Percentiles rank a stretch among this genome's conserved stretches.
Conservation (phyloP, 108 stramenopile genomes). For the Cylindrotheca fusiformis region DNA sequence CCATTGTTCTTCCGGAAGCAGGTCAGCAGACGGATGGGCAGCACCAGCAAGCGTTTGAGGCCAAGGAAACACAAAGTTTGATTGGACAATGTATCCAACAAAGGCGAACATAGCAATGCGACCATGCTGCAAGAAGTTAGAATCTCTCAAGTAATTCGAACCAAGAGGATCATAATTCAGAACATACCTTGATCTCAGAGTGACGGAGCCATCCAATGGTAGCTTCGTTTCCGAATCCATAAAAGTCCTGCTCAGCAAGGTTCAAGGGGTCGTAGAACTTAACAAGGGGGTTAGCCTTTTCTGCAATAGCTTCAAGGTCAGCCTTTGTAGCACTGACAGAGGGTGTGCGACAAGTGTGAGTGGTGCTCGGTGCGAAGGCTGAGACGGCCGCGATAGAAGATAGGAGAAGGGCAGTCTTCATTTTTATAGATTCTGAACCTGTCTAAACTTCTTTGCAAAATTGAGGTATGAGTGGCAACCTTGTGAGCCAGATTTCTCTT, state of each 20-base stretch:
- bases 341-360: no score
- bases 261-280: slow-evolving; percentile 70
- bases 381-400: slow-evolving; percentile 37
- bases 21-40: slow-evolving; percentile 44
- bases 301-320: slow-evolving; percentile 63
- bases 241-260: slow-evolving; percentile 58
- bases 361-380: slow-evolving; percentile 53
- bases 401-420: slow-evolving; percentile 50
- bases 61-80: slow-evolving; percentile 65
- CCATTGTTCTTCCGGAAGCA: slow-evolving; percentile 60
- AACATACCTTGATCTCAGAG: slow-evolving; percentile 64
- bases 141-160: background rate
- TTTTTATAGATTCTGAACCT: no score
- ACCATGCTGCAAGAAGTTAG: background rate
- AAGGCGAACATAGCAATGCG: no score
- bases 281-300: slow-evolving; percentile 56
- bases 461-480: no score
- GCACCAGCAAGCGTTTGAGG: slow-evolving; percentile 54
- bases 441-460: no score
- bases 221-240: slow-evolving; percentile 52
- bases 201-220: slow-evolving; percentile 73
- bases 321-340: slow-evolving; percentile 56
- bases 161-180: background rate
- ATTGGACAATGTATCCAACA: no score
- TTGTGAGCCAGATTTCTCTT: no score